Base-by-base conservation (phyloP, 2,329 filamentous ascomycete species). In the Aspergillus tubingensis region DNA sequence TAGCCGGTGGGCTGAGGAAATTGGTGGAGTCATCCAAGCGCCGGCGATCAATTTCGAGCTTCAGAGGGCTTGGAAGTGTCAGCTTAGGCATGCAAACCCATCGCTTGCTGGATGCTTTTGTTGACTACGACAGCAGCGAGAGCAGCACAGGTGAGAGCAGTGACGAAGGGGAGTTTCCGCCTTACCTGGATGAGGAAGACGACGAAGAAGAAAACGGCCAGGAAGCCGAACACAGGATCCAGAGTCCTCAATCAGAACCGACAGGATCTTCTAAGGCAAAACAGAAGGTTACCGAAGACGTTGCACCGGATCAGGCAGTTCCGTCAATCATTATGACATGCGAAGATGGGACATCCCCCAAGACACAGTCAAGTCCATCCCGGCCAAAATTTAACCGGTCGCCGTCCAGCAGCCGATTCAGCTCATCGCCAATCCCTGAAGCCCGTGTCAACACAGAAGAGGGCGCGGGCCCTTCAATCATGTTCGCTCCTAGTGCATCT, bases 81-180 rank as follows among this genome's bases (percentile, higher is more conserved):
- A 90, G 81, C 65, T 81, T 91, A 62, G 88, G 89, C 1, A 93
- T 94, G 76, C 88, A 88, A 64, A 92, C 91, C 3, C 89, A 92
- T 65, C 86, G 87, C 58, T 77, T 96, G 2, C 83, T 86, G 8
- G 82, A 86, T 59, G 84, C 86, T 23, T 83, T 89, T 10, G 79
- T 91, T 60, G 75, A 81, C 13, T 80, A 78, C 58, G 76, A 81
- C 39, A 76, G 75, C 11, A 81, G 79, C 47, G 76, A 76, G n/a
- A 81, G 78, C 50, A 64, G 47, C 51, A 77, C 78, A 3, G 81
- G 79, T 51, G 81, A 83, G 13, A 76, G 71, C 32, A 77, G 74
- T 30, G 76, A 76, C 8, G 76, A 77, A 13, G 77, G 76, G 44
- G 77, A 78, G 19, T 69, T 76, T 38, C 79, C 80, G 43, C 73